Evolutionary conservation across 768 basidiomycete genomes (phyloP), one percentile per base, ranked within the genome.

Genomic region (Tricholomella constricta): DNA sequence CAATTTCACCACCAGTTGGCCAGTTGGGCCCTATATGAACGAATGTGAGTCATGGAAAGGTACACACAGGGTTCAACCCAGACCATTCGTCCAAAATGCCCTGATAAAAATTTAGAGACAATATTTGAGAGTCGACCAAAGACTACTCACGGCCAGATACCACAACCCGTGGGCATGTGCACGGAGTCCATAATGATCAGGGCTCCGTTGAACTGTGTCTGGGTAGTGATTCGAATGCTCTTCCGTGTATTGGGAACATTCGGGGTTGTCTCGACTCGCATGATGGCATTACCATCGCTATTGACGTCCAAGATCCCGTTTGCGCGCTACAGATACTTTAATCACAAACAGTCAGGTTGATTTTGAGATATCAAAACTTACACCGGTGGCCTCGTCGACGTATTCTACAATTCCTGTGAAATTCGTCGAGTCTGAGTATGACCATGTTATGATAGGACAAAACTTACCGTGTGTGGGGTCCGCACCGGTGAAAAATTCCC

Each of bases 131-230:
- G 9, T 32, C 45, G n/a, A 22, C 40, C 15, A 37, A 23, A 27
- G 23, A 40, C 38, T 6, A 77, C 78, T 67, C 51, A 80, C 70
- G 90, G 91, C 92, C 91, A 94, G 22, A 85, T 86, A 32, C 86
- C 93, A 69, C 93, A 95, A 12, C 93, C 94, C 0, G 85, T 85
- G 7, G 93, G 93, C 87, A 94, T 92, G 66, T 96, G 93, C 22
- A 84, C 77, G 22, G 91, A 81, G 69, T 95, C 92, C 78, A 94
- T 78, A 41, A 94, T 75, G 56, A 94, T 76, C 31, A 97, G 75
- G 7, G 83, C 82, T 12, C 80, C 88, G 29, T 80, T 88, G 62
- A 82, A 88, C 2, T 72, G 69, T 46, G 73, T 67, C 25, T 83
- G 65, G 0, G 87, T 84, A 43, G 83, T 84, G 59, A 98, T 88